phyloP scores from a whole-genome alignment of 768 basidiomycete genomes.

The Favolaschia claudopus region DNA sequence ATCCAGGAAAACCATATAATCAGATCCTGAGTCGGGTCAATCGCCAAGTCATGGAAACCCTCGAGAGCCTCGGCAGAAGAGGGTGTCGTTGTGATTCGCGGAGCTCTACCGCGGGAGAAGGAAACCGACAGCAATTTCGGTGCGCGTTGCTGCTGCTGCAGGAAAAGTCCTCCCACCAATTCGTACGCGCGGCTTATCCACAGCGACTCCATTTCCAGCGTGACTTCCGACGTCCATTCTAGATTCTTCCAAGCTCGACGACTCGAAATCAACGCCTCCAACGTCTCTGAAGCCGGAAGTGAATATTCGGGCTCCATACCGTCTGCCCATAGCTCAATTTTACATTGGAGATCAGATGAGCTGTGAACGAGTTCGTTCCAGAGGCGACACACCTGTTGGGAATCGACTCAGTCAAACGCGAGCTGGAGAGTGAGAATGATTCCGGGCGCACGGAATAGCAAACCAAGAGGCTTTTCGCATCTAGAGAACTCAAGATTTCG shows the following conservation, averaged over 20 bases:
- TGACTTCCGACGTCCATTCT: neutral
- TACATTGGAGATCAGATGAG: constrained; percentile 7
- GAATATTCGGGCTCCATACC: neutral
- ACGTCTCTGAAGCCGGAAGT: neutral
- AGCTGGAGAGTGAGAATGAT: neutral
- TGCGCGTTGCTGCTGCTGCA: neutral
- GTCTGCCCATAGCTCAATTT: constrained; percentile 12
- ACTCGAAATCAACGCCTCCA: neutral
- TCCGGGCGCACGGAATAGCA: neutral
- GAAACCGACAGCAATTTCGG: neutral
- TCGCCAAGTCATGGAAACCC: constrained; percentile 4
- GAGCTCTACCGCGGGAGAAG: neutral
- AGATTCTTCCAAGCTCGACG: constrained; percentile 6
- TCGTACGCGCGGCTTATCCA: constrained; percentile 1
- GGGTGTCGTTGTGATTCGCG: neutral
- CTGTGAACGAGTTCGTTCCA: neutral
- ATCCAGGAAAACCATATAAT: neutral
- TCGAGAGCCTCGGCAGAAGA: neutral
- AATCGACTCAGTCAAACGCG: neutral
- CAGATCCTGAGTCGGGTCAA: constrained; percentile 11
- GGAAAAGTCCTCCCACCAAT: constrained; percentile 2
- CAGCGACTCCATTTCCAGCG: neutral
- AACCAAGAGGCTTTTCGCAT: neutral
- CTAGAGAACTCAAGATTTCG: neutral
- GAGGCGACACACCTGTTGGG: neutral